Base-by-base conservation (phyloP, 1,139 yeast genomes). In the Suhomyces guaymorum region DNA sequence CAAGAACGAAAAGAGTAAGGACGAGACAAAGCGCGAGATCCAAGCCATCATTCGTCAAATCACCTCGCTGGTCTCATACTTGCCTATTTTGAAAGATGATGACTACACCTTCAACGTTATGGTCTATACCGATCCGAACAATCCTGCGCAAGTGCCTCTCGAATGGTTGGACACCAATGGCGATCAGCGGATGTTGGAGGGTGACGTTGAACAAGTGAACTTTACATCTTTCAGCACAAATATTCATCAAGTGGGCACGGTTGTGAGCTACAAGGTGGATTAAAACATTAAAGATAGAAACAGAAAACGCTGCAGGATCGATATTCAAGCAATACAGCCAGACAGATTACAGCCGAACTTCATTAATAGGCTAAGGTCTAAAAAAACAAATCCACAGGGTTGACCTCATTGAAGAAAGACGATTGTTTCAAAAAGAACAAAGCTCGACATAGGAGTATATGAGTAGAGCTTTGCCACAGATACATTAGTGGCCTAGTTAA, bases 11-110 rank as follows among this genome's bases (percentile, higher is more conserved):
- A 77, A 73, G 47, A 46, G 75, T 1, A 66, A 64, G 24, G 75
- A 67, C 3, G 76, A 71, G 25, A 77, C 83, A 6, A 90, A 84
- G 49, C 68, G 65, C 38, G 95, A 89, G 47, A 87, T 90, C 12
- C 94, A 88, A 54, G 80, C 92, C 0, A 81, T 90, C 15, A 80
- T 90, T 30, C 75, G 96, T 30, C 97, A 90, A 53, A 85, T 90
- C 35, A 88, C 96, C 0, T 88, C 96, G 1, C 83, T 94, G 34
- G 87, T 86, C 1, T 80, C 96, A 0, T 88, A 88, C 54, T 67
- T 90, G 35, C 97, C 97, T 0, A 74, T 84, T 18, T 63, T 90
- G 26, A 68, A 70, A 37, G 78, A 81, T 10, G 82, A 76, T 23
- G 78, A 76, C 16, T 81, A 84, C 51, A 86, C 96, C 0, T 89